Percentiles rank a stretch among this genome's conserved stretches.
phyloP scores from a whole-genome alignment of 306 rosid genomes.

The Prunus davidiana region DNA sequence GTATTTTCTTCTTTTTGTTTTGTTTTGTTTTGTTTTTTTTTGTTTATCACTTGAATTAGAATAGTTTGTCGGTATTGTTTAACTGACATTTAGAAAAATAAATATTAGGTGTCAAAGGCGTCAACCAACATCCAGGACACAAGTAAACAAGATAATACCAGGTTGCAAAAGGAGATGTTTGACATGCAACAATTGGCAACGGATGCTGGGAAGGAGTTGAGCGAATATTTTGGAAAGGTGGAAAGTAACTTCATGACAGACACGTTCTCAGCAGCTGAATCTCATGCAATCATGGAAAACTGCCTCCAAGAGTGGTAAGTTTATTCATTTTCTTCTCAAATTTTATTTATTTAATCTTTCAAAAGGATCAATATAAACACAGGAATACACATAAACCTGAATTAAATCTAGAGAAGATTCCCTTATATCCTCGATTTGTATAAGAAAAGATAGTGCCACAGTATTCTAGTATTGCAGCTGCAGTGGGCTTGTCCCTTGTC shows the following conservation, averaged over 20 bases:
- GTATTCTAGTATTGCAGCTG: not conserved
- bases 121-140: constrained; percentile 52
- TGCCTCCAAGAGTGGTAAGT: constrained; percentile 64
- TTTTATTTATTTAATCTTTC: not conserved
- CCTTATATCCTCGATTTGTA: not conserved
- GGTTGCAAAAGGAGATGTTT: constrained; percentile 51
- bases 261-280: constrained; percentile 42
- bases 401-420: not conserved
- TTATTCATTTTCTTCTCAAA: constrained; percentile 8
- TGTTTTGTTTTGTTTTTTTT: not conserved
- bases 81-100: constrained; percentile 23
- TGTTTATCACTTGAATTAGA: constrained; percentile 2
- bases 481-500: not conserved
- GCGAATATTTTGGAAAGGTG: constrained; percentile 39
- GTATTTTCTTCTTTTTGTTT: constrained; percentile 3
- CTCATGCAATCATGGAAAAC: constrained; percentile 44
- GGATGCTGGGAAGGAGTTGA: constrained; percentile 50
- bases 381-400: not conserved
- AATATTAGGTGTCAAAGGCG: constrained; percentile 66
- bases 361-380: too few relatives aligned
- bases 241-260: constrained; percentile 49
- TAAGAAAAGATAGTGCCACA: not conserved
- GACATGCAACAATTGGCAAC: constrained; percentile 59
- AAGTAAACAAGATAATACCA: constrained; percentile 44
- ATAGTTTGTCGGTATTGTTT: not conserved